Base-by-base conservation (phyloP, 768 basidiomycete genomes). In the Pleurotus tuber-regium region DNA sequence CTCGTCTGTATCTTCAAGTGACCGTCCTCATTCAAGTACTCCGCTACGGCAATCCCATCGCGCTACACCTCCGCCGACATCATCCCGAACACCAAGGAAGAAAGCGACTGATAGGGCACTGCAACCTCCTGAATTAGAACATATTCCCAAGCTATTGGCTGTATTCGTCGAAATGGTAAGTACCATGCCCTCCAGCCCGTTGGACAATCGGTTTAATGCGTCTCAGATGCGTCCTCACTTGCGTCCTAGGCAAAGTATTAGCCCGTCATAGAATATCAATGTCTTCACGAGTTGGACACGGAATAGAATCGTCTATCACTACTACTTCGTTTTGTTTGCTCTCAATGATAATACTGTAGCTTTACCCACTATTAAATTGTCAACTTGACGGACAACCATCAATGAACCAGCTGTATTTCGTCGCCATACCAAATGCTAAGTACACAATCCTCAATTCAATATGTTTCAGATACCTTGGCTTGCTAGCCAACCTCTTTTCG, bases 91-190 rank as follows among this genome's bases (percentile, higher is more conserved):
- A 24, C 55, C 66, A 12, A 73, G 70, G 52, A 69, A 70, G 65
- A 86, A 80, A 67, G 77, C 73, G 55, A 64, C 65, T 19, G 54
- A 62, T 1, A 66, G 70, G 38, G 61, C 70, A 6, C 66, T 89
- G 38, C 79, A 83, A 57, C 85, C 87, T 38, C 97, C 97, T 1
- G 83, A 89, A 46, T 72, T 98, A 41, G 70, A 74, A 41, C 78
- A 86, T 60, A 81, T 98, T 46, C 87, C 91, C n/a, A 76, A 83
- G 54, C 66, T 99, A 18, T 71, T 97, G 30, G 93, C 96, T 1
- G 59, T 98, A 23, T 98, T 98, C 65, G 79, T 87, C 38, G 97
- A 98, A 71, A 84, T 98, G 79, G 94, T 97, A 54, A 62, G 84
- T 70, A 23, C 18, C 50, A 31, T 39, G 26, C 50, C 28, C 43